These are phyloP conservation scores for Flaveria brownii DNA, from an alignment of 129 eudicot species.

Conservation along the genomic window DNA sequence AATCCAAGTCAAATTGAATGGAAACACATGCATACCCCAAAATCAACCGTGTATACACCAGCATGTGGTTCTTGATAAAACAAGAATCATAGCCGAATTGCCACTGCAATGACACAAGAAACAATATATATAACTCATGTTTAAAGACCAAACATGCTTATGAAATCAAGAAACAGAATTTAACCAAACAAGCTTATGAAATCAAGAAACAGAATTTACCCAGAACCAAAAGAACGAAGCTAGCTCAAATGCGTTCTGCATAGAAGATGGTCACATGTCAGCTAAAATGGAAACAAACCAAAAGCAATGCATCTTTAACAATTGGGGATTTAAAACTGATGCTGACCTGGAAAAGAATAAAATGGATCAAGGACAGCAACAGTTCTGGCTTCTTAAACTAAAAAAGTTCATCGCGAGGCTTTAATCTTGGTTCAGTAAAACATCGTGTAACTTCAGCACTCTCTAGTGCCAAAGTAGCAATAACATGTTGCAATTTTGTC, in stretches of 20 bases:
- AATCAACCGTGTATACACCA: slow-evolving; percentile 74
- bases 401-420: slow-evolving; percentile 94
- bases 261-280: slow-evolving; percentile 19
- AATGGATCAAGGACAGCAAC: slow-evolving; percentile 77
- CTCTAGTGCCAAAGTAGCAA: slow-evolving; percentile 93
- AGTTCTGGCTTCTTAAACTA: slow-evolving; percentile 95
- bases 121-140: not conserved
- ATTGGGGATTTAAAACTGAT: not conserved
- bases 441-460: slow-evolving; percentile 77
- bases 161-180: slow-evolving; percentile 24
- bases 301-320: not conserved
- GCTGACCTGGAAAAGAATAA: slow-evolving; percentile 93
- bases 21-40: slow-evolving; percentile 56
- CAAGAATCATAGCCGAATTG: slow-evolving; percentile 92
- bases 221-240: slow-evolving; percentile 99
- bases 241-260: slow-evolving; percentile 96
- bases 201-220: slow-evolving; percentile 52
- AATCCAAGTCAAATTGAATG: not conserved
- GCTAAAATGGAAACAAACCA: slow-evolving; percentile 9
- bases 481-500: slow-evolving; percentile 86
- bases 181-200: slow-evolving; percentile 19
- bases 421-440: slow-evolving; percentile 59
- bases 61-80: slow-evolving; percentile 77
- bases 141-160: not conserved
- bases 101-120: slow-evolving; percentile 63